These are phyloP conservation scores for Heterobasidion irregulare DNA, from an alignment of 1,284 basidiomycete species.

Conservation along the genomic window DNA sequence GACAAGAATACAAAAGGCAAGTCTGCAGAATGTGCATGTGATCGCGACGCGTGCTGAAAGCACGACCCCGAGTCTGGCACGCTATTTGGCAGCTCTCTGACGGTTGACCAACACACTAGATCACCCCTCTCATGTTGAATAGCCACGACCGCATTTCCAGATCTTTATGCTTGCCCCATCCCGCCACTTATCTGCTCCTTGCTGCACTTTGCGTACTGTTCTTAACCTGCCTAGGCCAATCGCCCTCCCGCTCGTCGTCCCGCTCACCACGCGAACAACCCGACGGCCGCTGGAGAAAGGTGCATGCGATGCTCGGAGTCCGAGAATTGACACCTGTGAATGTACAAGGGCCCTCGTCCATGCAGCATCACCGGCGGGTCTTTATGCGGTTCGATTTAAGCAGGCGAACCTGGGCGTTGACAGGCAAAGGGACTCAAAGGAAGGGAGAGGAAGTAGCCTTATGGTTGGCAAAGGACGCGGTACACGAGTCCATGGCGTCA, in stretches of 20 bases:
- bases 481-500: background rate
- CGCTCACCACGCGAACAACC: background rate
- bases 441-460: background rate
- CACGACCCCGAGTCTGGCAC: too few relatives aligned
- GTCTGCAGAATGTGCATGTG: too few relatives aligned
- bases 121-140: background rate
- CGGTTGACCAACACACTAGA: too few relatives aligned
- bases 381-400: background rate
- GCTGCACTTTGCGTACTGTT: background rate
- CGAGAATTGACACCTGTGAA: background rate
- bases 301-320: conserved; percentile 1
- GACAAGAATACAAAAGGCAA: too few relatives aligned
- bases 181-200: background rate
- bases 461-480: background rate
- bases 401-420: background rate
- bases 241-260: background rate
- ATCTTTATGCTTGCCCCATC: too few relatives aligned
- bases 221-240: background rate
- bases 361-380: background rate
- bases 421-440: background rate
- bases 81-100: too few relatives aligned
- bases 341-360: background rate
- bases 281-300: background rate
- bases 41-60: too few relatives aligned
- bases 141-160: background rate